Evolutionary conservation across 345 rosid genomes (phyloP), one percentile per base, ranked within the genome.

Genomic region (Kernera saxatilis): DNA sequence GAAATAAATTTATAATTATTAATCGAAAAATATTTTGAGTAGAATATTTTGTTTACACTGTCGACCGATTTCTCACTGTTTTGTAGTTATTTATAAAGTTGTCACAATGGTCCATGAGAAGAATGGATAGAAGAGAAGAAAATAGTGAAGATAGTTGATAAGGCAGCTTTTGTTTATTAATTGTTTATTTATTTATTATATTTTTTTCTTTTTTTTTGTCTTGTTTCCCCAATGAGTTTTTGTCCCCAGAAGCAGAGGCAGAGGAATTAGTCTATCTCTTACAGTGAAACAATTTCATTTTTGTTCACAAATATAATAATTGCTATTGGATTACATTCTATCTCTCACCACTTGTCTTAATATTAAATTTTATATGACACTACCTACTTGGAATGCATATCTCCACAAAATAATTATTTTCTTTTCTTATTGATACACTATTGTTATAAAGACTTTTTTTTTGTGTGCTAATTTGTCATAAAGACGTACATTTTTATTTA

Each of bases 251-350:
- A 75, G 40, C 2, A 12, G 74, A 74, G 75, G 74, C 72, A 77
- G 21, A 44, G 73, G 74, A 76, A 60, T 49, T 13, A 48, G 73
- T 73, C 76, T 73, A 78, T 66, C 83, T 81, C 54, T 79, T 29
- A 33, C 77, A 72, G 78, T 64, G 88, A 82, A 86, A 80, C 82
- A 86, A 67, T 21, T 65, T 78, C 50, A 50, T 59, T 61, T 51
- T 67, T 84, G 85, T 79, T 75, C 57, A 80, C 86, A 83, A 53
- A 73, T 79, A 76, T 78, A 81, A 85, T 76, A 87, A 84, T 72
- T 78, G 71, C 35, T 75, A 81, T 63, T 86, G 90, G 84, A 59
- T 84, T 85, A 83, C 85, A 83, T 82, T 72, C 15, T 60, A 7
- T 59, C 39, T 27, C 58, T 29, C 54, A 40, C 53, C 54, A 62